A percentile compares a stretch with the other conserved stretches of the same genome.
phyloP scores from a whole-genome alignment of 2,329 filamentous ascomycete species.

The Diaporthe batatas region DNA sequence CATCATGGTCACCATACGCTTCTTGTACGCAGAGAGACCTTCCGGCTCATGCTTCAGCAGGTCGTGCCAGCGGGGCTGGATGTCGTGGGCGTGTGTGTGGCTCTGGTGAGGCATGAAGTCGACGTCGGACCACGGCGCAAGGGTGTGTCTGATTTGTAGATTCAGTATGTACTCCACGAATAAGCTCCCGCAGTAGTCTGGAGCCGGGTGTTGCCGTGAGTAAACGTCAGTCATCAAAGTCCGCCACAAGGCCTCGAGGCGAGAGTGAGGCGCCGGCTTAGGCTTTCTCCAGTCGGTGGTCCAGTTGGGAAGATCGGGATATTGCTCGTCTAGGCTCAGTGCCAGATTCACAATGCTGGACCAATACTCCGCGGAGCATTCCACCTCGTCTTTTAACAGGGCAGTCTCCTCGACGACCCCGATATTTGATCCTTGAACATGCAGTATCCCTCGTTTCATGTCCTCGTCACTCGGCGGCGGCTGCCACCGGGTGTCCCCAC shows the following conservation, averaged over 20 bases:
- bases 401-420: conserved; percentile 6
- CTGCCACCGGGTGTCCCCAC: conserved; percentile 4
- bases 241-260: conserved; percentile 7
- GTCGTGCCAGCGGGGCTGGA: conserved; percentile 27
- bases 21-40: conserved; percentile 26
- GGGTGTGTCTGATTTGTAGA: conserved; percentile 38
- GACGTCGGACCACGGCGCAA: conserved; percentile 17
- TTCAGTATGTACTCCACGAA: conserved; percentile 40
- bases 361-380: conserved; percentile 11
- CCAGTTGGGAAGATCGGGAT: conserved; percentile 4
- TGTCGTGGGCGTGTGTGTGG: conserved; percentile 1
- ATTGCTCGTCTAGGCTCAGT: not conserved
- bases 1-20: conserved; percentile 27
- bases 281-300: not conserved
- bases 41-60: conserved; percentile 31
- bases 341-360: not conserved
- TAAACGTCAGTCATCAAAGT: not conserved
- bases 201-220: conserved; percentile 5
- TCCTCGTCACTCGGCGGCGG: conserved; percentile 2
- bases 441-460: not conserved
- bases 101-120: conserved; percentile 40
- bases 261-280: not conserved
- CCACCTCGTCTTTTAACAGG: not conserved
- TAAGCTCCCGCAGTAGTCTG: not conserved
- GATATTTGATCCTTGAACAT: not conserved